A percentile compares a stretch with the other conserved stretches of the same genome.
Conservation (phyloP, 805 yeast genomes). For the Saccharomycodes ludwigii region DNA sequence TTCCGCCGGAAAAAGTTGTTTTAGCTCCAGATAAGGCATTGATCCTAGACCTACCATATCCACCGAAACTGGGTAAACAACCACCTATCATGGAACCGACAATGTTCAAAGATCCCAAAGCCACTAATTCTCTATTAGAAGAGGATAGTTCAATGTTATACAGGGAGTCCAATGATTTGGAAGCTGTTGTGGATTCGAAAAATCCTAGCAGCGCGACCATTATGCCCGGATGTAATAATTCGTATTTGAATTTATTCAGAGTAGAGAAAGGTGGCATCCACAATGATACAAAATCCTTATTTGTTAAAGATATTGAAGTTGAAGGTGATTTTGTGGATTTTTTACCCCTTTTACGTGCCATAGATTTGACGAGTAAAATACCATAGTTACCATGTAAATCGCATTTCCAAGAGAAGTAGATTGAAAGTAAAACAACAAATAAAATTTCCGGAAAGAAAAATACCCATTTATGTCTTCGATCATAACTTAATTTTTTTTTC, state of each 20-base stretch:
- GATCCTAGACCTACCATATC: conserved; percentile 86
- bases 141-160: conserved; percentile 64
- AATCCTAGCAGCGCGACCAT: conserved; percentile 79
- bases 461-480: conserved; percentile 26
- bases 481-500: conserved; percentile 26
- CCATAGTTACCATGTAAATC: conserved; percentile 41
- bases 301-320: conserved; percentile 1
- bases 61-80: conserved; percentile 87
- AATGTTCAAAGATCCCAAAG: conserved; percentile 68
- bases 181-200: conserved; percentile 88
- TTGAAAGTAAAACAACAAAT: conserved; percentile 51
- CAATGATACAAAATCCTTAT: conserved; percentile 15
- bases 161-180: conserved; percentile 70
- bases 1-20: conserved; percentile 72
- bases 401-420: conserved; percentile 35
- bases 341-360: too few species aligned
- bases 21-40: conserved; percentile 81
- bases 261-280: conserved; percentile 2
- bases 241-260: conserved; percentile 7
- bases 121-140: conserved; percentile 75
- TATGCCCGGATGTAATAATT: conserved; percentile 55
- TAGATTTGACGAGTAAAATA: conserved; percentile 27
- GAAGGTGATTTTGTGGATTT: too few species aligned
- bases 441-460: conserved; percentile 79
- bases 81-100: conserved; percentile 41